Conservation (phyloP, 2,329 filamentous ascomycete species). For the Colletotrichum melonis region DNA sequence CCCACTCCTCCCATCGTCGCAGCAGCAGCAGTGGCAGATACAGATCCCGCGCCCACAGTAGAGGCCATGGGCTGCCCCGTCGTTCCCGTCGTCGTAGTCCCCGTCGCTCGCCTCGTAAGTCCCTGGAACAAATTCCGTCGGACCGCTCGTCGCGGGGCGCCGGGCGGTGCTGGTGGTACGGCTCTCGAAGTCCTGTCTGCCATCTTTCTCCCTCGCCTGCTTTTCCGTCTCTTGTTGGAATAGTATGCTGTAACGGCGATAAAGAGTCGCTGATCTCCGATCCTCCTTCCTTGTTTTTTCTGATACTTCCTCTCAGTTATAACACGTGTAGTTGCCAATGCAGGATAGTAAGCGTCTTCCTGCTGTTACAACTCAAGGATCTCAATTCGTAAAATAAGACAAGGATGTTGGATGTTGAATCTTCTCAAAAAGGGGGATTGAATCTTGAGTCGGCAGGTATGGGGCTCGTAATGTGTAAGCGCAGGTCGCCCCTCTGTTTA, state of each 20-base stretch:
- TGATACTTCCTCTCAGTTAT: not conserved
- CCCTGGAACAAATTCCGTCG: conserved; percentile 70
- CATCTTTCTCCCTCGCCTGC: not conserved
- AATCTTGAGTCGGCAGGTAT: not conserved
- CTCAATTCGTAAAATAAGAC: not conserved
- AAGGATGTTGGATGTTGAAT: conserved; percentile 3
- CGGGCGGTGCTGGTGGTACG: conserved; percentile 12
- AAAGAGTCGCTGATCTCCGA: not conserved
- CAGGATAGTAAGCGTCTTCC: too few relatives aligned
- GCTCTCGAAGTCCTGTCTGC: conserved; percentile 28
- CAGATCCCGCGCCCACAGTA: not conserved
- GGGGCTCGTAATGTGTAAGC: not conserved
- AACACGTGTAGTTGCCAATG: not conserved
- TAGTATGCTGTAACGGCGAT: not conserved
- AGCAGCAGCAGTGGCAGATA: conserved; percentile 12
- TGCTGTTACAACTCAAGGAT: not conserved
- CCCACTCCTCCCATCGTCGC: conserved; percentile 4
- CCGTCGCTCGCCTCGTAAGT: conserved; percentile 67
- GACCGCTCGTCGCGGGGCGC: conserved; percentile 42
- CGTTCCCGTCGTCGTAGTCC: conserved; percentile 53
- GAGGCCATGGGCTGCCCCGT: not conserved
- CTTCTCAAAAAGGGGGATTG: not conserved
- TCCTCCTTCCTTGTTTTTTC: not conserved
- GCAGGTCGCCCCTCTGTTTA: conserved; percentile 31
- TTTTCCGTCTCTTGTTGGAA: not conserved